Evolutionary conservation across 2,329 filamentous ascomycete genomes (phyloP).

Genomic region (Aspergillus luchuensis): DNA sequence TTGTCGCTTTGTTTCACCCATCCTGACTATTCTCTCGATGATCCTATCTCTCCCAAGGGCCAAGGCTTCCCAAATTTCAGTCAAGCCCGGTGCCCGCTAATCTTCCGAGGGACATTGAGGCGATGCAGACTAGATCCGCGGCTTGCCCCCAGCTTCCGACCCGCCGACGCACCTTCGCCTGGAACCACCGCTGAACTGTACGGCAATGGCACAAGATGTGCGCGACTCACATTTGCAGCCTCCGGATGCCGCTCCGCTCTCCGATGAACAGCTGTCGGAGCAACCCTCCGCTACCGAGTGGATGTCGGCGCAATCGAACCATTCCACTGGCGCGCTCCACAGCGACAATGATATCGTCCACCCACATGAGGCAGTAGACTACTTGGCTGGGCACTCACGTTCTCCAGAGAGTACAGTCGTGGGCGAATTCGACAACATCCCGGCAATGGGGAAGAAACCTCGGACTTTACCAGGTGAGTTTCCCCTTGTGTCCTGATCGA

Average conservation of each 20-base stretch:
- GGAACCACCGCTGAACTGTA: conserved; percentile 23
- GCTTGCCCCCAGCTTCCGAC: conserved; percentile 25
- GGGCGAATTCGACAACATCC: conserved; percentile 18
- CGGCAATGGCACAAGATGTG: conserved; percentile 38
- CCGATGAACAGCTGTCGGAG: conserved; percentile 26
- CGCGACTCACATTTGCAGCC: conserved; percentile 26
- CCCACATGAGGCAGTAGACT: conserved; percentile 23
- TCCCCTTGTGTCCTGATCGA: not conserved
- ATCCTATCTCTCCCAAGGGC: not conserved
- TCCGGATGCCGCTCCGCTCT: conserved; percentile 21
- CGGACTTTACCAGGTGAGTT: conserved; percentile 43
- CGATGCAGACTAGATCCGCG: conserved; percentile 29
- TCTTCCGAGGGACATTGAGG: conserved; percentile 23
- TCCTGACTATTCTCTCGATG: not conserved
- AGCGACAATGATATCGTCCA: conserved; percentile 24
- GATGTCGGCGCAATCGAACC: conserved; percentile 15
- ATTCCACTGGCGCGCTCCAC: conserved; percentile 17
- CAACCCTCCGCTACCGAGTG: conserved; percentile 22
- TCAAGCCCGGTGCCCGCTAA: conserved; percentile 4
- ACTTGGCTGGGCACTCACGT: conserved; percentile 23
- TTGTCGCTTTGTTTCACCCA: not conserved
- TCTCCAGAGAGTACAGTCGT: conserved; percentile 19
- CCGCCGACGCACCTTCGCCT: conserved; percentile 24
- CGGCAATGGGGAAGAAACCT: conserved; percentile 19
- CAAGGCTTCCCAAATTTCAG: conserved; percentile 3